Evolutionary conservation across 1,284 basidiomycete species (phyloP).

Genomic region (Hypsizygus ulmarius): DNA sequence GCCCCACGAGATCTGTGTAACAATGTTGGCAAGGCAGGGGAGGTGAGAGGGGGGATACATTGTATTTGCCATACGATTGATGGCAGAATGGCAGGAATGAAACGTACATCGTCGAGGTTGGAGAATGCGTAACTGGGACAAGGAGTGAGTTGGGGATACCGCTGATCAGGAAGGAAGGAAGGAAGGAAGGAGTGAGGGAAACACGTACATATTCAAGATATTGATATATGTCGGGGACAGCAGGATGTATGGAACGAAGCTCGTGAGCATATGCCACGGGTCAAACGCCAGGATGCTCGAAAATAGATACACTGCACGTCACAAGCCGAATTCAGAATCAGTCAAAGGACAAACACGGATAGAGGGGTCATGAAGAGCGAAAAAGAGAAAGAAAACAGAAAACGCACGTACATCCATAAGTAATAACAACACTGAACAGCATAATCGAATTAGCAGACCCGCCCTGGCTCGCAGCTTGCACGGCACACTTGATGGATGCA

Average conservation of each 20-base stretch:
- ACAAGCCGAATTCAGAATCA: no score
- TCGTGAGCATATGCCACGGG: conserved; percentile 92
- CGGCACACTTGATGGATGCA: conserved; percentile 73
- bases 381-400: not conserved
- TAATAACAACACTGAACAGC: conserved; percentile 82
- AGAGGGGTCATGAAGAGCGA: no score
- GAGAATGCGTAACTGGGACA: conserved; percentile 82
- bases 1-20: conserved; percentile 78
- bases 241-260: conserved; percentile 86
- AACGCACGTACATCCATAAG: conserved; percentile 71
- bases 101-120: conserved; percentile 74
- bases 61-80: no score
- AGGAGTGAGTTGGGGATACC: not conserved
- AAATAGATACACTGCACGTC: conserved; percentile 60
- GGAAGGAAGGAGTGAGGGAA: conserved; percentile 13
- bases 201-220: conserved; percentile 75
- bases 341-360: no score
- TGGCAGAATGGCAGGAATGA: not conserved
- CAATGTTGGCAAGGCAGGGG: not conserved
- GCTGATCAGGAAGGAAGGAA: conserved; percentile 5
- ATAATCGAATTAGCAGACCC: conserved; percentile 71
- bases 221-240: conserved; percentile 89
- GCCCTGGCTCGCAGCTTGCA: conserved; percentile 65
- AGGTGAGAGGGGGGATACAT: no score
- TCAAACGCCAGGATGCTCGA: conserved; percentile 88